These are phyloP conservation scores for Cymbidium sinense DNA, from an alignment of 106 monocot species.

Conservation along the genomic window DNA sequence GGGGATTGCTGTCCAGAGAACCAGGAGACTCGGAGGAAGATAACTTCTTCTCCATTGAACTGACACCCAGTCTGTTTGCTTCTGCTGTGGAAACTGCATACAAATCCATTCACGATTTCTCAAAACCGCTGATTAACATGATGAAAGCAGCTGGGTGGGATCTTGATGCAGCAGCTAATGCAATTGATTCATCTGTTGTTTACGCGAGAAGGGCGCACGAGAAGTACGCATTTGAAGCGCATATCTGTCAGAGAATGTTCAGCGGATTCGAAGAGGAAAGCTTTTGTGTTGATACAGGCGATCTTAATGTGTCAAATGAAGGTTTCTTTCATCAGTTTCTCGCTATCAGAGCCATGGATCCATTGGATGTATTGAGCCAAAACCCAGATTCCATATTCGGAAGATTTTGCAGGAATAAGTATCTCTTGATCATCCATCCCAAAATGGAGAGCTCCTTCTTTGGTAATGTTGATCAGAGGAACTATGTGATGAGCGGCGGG, in stretches of 20 bases:
- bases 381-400: conserved; percentile 60
- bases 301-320: conserved; percentile 12
- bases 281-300: conserved; percentile 18
- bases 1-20: conserved; percentile 14
- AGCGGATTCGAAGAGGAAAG: conserved; percentile 13
- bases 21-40: conserved; percentile 7
- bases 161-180: conserved; percentile 32
- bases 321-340: conserved; percentile 31
- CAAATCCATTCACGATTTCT: conserved; percentile 70
- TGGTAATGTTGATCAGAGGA: conserved; percentile 64
- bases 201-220: conserved; percentile 61
- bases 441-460: conserved; percentile 80
- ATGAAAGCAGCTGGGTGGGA: conserved; percentile 85
- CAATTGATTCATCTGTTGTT: conserved; percentile 18
- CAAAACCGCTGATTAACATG: conserved; percentile 58
- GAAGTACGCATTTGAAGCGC: conserved; percentile 80
- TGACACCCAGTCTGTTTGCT: conserved; percentile 30
- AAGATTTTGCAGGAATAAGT: conserved; percentile 57
- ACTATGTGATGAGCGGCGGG: conserved; percentile 33
- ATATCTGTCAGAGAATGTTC: conserved; percentile 54
- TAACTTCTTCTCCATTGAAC: conserved; percentile 22
- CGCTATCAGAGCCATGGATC: conserved; percentile 41
- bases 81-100: conserved; percentile 31
- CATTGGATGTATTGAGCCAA: conserved; percentile 51
- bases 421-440: conserved; percentile 37